Base-by-base conservation (phyloP, 192 early-diverging fungal species). In the Dissophora globulifera region DNA sequence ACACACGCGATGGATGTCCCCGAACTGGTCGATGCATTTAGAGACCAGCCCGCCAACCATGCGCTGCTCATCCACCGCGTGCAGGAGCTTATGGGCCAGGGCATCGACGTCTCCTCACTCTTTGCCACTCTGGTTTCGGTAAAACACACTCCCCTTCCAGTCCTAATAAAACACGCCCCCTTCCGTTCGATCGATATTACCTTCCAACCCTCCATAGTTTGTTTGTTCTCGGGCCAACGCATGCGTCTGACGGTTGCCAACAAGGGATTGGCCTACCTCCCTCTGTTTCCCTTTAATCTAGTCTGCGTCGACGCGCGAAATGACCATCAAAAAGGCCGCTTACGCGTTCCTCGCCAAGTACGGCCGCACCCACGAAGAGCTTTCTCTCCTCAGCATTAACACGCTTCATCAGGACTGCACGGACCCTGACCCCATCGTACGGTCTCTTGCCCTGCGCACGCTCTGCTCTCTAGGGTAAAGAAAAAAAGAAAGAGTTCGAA, bases 51-150 rank as follows among this genome's bases (percentile, higher is more conserved):
- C 16, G 19, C 30, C 9, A 54, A 40, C 32, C 71, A 75, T 22
- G 64, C 58, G 17, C 53, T 56, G 25, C 46, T 76, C 6, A 62
- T 67, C 48, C 72, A 62, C 7, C 72, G 72, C 16, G 64, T 82
- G 15, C 65, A 78, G 15, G 75, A 78, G 22, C 60, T 68, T 30
- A 78, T 82, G 74, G 69, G 69, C 9, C 58, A 70, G 27, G 80
- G 80, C 10, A 61, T 78, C 12, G 80, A 82, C 46, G 80, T 82
- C 30, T 82, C 80, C 10, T 50, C 74, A 7, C 30, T 78, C 32
- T 82, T 82, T 62, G 56, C 74, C 38, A 35, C 55, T 31, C 38
- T 82, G 26, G 64, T 82, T 22, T 78, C 69, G 75, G 80, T 82
- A 17, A 43, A 25, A n/a, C 20, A 17, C 27, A 0, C n/a, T n/a